A percentile compares a stretch with the other conserved stretches of the same genome.
These are phyloP conservation scores for Rhizopogon vinicolor DNA, from an alignment of 768 basidiomycete genomes.

Conservation along the genomic window DNA sequence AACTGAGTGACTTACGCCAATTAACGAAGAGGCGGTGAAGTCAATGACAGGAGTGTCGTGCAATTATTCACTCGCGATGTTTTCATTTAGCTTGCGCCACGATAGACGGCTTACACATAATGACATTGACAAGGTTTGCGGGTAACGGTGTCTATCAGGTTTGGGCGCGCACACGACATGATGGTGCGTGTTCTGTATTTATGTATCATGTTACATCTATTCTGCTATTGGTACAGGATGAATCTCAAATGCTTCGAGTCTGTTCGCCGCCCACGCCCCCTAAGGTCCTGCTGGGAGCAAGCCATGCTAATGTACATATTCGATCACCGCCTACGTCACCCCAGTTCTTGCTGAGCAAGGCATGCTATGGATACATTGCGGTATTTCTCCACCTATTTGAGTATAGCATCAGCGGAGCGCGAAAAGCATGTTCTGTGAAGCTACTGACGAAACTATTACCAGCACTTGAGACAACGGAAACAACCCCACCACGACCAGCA, in stretches of 20 bases:
- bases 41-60: neutral
- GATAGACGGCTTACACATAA: too few species aligned
- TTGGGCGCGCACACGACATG: neutral
- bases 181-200: neutral
- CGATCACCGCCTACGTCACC: neutral
- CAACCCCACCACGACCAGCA: constrained; percentile 19
- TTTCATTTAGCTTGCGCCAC: neutral
- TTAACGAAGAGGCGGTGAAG: too few species aligned
- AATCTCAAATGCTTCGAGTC: too few species aligned
- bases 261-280: too few species aligned
- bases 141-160: too few species aligned
- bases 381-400: neutral
- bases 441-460: constrained; percentile 12
- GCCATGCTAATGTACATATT: too few species aligned
- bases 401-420: neutral
- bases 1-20: neutral
- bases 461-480: constrained; percentile 19
- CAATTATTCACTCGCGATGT: too few species aligned
- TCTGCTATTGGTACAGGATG: neutral
- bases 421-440: neutral
- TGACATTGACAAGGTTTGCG: neutral
- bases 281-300: too few species aligned
- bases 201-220: neutral
- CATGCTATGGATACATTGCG: neutral
- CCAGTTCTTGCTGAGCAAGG: neutral